phyloP scores from a whole-genome alignment of 257 asterid genomes.

The Przewalskia tangutica region DNA sequence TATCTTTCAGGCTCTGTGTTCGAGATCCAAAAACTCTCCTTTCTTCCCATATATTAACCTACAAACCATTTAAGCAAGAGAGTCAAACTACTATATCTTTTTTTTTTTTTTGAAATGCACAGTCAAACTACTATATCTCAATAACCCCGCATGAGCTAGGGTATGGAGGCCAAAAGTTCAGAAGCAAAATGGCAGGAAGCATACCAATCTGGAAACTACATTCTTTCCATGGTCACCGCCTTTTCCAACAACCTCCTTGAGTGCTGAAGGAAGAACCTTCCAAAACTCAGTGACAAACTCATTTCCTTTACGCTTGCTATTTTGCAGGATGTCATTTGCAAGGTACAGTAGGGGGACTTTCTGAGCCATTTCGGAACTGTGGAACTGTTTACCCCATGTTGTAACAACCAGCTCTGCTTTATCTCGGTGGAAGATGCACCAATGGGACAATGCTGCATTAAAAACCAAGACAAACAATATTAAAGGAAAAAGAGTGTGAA shows the following conservation, averaged over 20 bases:
- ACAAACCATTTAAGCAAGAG: slow-evolving; percentile 4
- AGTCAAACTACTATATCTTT: background rate
- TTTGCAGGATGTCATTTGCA: slow-evolving; percentile 88
- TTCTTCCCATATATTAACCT: slow-evolving; percentile 93
- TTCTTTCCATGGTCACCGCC: slow-evolving; percentile 72
- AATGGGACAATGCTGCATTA: slow-evolving; percentile 69
- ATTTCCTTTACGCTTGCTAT: slow-evolving; percentile 88
- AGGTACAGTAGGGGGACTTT: slow-evolving; percentile 88
- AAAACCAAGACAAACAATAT: slow-evolving; percentile 30
- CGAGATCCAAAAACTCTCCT: slow-evolving; percentile 83
- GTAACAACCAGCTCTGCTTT: slow-evolving; percentile 78
- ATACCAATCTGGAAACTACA: slow-evolving; percentile 79
- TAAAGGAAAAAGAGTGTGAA: background rate
- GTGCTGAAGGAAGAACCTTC: slow-evolving; percentile 91
- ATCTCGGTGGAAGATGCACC: slow-evolving; percentile 94
- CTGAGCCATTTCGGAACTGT: slow-evolving; percentile 46
- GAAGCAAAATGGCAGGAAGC: slow-evolving; percentile 8
- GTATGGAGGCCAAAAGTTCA: background rate
- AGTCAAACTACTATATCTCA: background rate
- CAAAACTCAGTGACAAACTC: slow-evolving; percentile 85
- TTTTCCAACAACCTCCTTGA: slow-evolving; percentile 50
- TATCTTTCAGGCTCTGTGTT: slow-evolving; percentile 53
- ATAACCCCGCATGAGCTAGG: background rate
- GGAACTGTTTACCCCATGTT: slow-evolving; percentile 89
- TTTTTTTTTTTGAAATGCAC: background rate